Evolutionary conservation across 768 basidiomycete species (phyloP).

Genomic region (Dentipellis sp.): DNA sequence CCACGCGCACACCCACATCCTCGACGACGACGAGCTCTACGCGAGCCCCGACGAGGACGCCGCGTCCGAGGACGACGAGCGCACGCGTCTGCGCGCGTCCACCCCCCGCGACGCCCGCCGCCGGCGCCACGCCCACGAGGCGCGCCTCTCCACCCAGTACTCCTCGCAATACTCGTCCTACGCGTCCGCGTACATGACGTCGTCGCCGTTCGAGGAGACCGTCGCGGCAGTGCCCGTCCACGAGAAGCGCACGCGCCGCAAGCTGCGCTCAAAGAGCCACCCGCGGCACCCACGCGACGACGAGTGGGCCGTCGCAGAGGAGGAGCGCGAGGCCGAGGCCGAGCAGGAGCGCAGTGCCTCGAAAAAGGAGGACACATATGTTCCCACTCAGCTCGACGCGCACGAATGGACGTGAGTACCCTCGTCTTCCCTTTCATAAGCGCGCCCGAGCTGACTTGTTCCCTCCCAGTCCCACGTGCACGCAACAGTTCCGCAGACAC

Average conservation of each 20-base stretch:
- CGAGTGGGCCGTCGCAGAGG: background rate
- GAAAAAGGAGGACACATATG: conserved; percentile 5
- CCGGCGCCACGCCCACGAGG: background rate
- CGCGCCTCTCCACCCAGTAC: conserved; percentile 7
- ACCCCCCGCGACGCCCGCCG: conserved; percentile 14
- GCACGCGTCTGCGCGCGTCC: conserved; percentile 1
- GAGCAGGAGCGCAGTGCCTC: background rate
- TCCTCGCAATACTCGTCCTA: conserved; percentile 5
- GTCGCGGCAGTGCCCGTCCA: background rate
- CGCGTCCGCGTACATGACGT: background rate
- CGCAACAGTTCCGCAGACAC: conserved; percentile 40
- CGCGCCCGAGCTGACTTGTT: background rate
- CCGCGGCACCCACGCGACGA: conserved; percentile 3
- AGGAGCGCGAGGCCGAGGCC: background rate
- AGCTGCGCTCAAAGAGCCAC: conserved; percentile 2
- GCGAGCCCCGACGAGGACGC: conserved; percentile 6
- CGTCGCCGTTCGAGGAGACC: background rate
- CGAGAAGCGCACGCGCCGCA: conserved; percentile 6
- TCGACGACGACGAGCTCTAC: conserved; percentile 16
- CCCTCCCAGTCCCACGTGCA: conserved; percentile 45
- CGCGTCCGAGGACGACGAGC: background rate
- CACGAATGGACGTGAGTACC: conserved; percentile 15
- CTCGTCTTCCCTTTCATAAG: background rate
- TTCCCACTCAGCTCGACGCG: conserved; percentile 1
- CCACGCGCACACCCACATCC: conserved; percentile 10